phyloP scores from a whole-genome alignment of 2,329 filamentous ascomycete genomes.

The Graphilbum fragrans region DNA sequence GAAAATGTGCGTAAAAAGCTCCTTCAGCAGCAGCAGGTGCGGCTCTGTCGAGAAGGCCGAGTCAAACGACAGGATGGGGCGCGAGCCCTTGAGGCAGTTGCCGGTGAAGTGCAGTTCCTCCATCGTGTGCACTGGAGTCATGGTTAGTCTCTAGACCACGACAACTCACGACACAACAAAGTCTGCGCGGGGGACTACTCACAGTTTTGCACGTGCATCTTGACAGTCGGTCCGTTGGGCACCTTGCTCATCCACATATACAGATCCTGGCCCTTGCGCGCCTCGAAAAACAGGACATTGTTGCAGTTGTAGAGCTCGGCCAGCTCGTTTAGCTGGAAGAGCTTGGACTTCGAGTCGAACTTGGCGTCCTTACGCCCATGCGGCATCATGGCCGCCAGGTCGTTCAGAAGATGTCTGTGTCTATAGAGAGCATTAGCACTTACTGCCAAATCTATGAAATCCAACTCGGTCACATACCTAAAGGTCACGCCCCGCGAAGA shows the following conservation, averaged over 20 bases:
- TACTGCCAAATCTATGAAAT: neutral
- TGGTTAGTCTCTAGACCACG: neutral
- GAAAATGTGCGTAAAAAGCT: slow-evolving; percentile 82
- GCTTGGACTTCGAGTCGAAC: slow-evolving; percentile 88
- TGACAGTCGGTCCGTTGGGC: slow-evolving; percentile 57
- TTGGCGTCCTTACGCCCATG: slow-evolving; percentile 93
- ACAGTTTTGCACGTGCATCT: slow-evolving; percentile 67
- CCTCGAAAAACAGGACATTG: slow-evolving; percentile 88
- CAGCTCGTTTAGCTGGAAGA: slow-evolving; percentile 65
- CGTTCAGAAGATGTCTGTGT: slow-evolving; percentile 85
- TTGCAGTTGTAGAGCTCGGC: slow-evolving; percentile 76
- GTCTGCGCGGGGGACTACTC: slow-evolving; percentile 14
- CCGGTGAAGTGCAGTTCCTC: slow-evolving; percentile 93
- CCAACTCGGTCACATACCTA: slow-evolving; percentile 37
- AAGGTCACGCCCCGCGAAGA: slow-evolving; percentile 88
- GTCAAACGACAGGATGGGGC: slow-evolving; percentile 88
- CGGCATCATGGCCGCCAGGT: slow-evolving; percentile 77
- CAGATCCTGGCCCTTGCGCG: slow-evolving; percentile 84
- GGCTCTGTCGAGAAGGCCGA: slow-evolving; percentile 71
- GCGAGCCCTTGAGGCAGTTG: slow-evolving; percentile 88
- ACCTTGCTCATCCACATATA: slow-evolving; percentile 91
- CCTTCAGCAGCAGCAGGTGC: slow-evolving; percentile 73
- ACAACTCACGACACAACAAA: neutral
- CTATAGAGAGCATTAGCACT: slow-evolving; percentile 30
- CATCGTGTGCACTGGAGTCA: slow-evolving; percentile 72